A percentile compares a stretch with the other conserved stretches of the same genome.
phyloP scores from a whole-genome alignment of 257 asterid genomes.

The Solanum corneliomulleri region DNA sequence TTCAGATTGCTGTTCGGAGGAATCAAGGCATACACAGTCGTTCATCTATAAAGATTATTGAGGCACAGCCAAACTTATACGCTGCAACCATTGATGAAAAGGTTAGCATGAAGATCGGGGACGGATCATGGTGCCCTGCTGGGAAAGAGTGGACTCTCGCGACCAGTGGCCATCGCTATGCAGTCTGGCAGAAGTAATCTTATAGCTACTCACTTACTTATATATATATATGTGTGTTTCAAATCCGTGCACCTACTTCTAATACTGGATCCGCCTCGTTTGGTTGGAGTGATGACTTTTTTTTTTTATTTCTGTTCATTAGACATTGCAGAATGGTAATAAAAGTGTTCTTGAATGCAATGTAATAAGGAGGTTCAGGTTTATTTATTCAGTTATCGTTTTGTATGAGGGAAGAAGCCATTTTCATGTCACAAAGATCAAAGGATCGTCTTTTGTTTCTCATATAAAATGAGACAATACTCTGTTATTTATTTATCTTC shows the following conservation, averaged over 20 bases:
- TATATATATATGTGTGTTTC: too few species aligned
- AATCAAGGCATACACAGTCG: conserved; percentile 65
- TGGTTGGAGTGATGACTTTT: background rate
- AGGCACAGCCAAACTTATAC: conserved; percentile 70
- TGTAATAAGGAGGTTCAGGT: background rate
- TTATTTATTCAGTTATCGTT: background rate
- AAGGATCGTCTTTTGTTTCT: background rate
- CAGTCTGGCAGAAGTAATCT: conserved; percentile 69
- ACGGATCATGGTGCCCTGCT: conserved; percentile 81
- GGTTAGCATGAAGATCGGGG: conserved; percentile 80
- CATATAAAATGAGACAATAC: too few species aligned
- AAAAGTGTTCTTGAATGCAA: background rate
- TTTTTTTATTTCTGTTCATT: background rate
- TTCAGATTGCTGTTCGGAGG: conserved; percentile 60
- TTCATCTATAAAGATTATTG: conserved; percentile 49
- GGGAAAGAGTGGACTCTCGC: conserved; percentile 82
- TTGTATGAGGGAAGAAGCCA: background rate
- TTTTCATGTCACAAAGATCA: background rate
- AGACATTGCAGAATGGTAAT: background rate
- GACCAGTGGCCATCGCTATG: conserved; percentile 70
- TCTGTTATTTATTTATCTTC: too few species aligned
- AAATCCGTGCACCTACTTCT: background rate
- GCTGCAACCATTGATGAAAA: conserved; percentile 80
- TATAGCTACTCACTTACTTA: background rate
- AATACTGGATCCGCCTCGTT: background rate